These are phyloP conservation scores for Ogataea methylovora DNA, from an alignment of 805 yeast genomes.

Conservation along the genomic window DNA sequence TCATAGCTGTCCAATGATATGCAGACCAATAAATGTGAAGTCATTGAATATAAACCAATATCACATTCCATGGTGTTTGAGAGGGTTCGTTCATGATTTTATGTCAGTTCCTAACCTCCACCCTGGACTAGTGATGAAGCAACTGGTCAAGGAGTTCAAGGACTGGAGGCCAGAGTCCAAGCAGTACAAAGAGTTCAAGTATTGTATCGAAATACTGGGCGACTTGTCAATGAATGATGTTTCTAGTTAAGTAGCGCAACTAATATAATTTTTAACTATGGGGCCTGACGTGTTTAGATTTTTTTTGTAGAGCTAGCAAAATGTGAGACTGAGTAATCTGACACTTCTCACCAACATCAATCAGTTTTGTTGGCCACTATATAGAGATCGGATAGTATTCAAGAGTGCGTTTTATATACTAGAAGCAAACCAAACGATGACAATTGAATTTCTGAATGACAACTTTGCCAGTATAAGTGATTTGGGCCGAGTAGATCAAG, in stretches of 20 bases:
- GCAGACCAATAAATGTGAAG: slow-evolving; percentile 22
- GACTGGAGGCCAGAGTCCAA: slow-evolving; percentile 80
- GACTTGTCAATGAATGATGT: no score
- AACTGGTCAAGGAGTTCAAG: slow-evolving; percentile 52
- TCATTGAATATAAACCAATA: slow-evolving; percentile 72
- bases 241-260: no score
- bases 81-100: slow-evolving; percentile 71
- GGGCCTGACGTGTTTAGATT: no score
- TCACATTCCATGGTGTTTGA: slow-evolving; percentile 86
- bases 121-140: slow-evolving; percentile 35
- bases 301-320: no score
- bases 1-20: slow-evolving; percentile 29
- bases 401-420: no score
- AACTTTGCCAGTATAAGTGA: slow-evolving; percentile 29
- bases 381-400: no score
- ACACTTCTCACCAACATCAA: no score
- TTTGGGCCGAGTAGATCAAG: slow-evolving; percentile 21
- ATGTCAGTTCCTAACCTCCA: slow-evolving; percentile 40
- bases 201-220: slow-evolving; percentile 28
- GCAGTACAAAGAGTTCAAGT: slow-evolving; percentile 72
- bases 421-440: slow-evolving; percentile 7
- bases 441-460: slow-evolving; percentile 27
- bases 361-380: no score
- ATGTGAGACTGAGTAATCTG: no score
- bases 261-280: no score